Evolutionary conservation across 148 eudicot species (phyloP).

Genomic region (Polygonum aviculare): DNA sequence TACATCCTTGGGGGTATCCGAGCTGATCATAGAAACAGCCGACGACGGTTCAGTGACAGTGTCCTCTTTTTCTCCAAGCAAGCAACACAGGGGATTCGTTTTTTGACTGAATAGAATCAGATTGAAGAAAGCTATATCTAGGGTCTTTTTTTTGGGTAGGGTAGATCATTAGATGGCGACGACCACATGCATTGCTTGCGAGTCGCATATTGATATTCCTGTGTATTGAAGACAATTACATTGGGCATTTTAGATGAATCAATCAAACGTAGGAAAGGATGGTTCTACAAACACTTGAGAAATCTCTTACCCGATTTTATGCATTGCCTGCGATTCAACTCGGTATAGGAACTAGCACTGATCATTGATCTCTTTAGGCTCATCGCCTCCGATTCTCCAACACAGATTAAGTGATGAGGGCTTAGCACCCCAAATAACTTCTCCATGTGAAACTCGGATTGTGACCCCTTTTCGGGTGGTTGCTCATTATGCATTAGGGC

Average conservation of each 20-base stretch:
- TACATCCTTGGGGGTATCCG: conserved; percentile 4
- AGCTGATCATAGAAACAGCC: not conserved
- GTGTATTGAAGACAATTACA: not conserved
- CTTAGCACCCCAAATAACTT: too few relatives aligned
- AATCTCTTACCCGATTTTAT: not conserved
- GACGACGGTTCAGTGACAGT: not conserved
- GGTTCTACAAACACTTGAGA: not conserved
- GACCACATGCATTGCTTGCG: not conserved
- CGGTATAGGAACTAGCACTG: too few relatives aligned
- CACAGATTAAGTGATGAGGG: too few relatives aligned
- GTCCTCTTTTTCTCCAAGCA: not conserved
- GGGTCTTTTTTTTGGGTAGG: not conserved
- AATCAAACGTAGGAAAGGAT: not conserved
- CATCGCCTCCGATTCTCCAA: too few relatives aligned
- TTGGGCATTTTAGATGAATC: not conserved
- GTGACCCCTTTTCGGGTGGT: too few relatives aligned
- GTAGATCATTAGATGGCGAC: not conserved
- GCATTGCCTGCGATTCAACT: too few relatives aligned
- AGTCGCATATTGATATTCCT: not conserved
- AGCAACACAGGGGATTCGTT: not conserved
- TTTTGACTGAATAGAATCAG: conserved; percentile 5
- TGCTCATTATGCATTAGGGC: too few relatives aligned
- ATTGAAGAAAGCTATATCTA: conserved; percentile 6
- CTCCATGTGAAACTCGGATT: too few relatives aligned
- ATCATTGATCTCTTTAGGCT: too few relatives aligned